Conservation (phyloP, 768 basidiomycete genomes). For the Hericium erinaceus region DNA sequence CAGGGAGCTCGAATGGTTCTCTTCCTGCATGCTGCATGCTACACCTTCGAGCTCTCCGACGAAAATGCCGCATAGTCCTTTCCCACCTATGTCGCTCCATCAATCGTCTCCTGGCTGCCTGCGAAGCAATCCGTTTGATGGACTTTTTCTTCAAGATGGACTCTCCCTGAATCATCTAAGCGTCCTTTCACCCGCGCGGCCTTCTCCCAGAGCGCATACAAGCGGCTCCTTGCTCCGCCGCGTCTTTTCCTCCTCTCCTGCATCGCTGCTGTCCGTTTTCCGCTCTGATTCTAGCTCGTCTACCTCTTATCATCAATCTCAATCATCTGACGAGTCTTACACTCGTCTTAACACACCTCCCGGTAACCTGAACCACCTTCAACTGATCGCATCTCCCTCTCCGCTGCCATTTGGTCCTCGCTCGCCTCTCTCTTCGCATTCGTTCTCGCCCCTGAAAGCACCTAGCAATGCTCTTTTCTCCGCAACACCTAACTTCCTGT, state of each 20-base stretch:
- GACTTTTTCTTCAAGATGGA: too few species aligned
- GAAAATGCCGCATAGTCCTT: neutral
- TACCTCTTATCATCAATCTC: neutral
- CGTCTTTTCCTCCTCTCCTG: neutral
- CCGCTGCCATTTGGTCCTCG: neutral
- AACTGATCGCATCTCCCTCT: slow-evolving; percentile 14
- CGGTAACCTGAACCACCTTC: neutral
- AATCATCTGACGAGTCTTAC: neutral
- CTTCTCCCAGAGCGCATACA: neutral
- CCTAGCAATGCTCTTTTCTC: neutral
- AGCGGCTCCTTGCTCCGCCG: neutral
- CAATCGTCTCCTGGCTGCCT: neutral
- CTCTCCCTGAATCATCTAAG: neutral
- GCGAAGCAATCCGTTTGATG: neutral
- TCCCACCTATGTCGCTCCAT: neutral
- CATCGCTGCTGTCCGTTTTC: neutral
- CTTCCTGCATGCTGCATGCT: neutral
- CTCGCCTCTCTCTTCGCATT: slow-evolving; percentile 5
- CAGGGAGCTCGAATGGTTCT: neutral
- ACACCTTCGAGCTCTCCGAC: neutral
- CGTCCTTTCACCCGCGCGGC: neutral
- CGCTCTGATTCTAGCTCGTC: neutral
- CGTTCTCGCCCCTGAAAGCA: neutral
- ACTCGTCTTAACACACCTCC: neutral
- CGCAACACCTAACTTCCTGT: neutral